Evolutionary conservation across 805 yeast genomes (phyloP).

Genomic region (Metschnikowia cubensis): DNA sequence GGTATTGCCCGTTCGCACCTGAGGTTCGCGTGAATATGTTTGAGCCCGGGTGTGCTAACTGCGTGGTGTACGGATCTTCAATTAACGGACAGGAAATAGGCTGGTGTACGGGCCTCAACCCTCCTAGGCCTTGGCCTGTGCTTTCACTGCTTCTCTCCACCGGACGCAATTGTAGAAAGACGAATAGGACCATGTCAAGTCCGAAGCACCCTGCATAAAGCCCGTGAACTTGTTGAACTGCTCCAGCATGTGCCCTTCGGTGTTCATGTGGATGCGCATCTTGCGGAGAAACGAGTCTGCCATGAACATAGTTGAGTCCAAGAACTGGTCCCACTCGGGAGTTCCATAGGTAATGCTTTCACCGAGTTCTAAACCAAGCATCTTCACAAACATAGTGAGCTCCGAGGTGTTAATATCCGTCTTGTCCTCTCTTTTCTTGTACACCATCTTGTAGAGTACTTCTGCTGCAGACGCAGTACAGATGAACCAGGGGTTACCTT

Average conservation of each 20-base stretch:
- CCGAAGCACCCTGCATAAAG: constrained; percentile 80
- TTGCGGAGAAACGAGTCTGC: constrained; percentile 66
- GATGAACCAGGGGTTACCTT: constrained; percentile 94
- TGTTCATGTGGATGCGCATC: constrained; percentile 54
- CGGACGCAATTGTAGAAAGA: constrained; percentile 67
- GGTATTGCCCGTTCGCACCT: too few relatives aligned
- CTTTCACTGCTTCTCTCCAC: constrained; percentile 46
- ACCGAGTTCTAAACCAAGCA: not conserved
- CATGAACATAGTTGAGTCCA: constrained; percentile 45
- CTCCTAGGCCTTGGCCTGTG: not conserved
- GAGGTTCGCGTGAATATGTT: too few relatives aligned
- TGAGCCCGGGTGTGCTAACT: too few relatives aligned
- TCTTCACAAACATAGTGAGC: constrained; percentile 18
- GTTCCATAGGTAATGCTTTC: constrained; percentile 34
- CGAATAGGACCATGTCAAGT: constrained; percentile 89
- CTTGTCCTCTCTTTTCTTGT: constrained; percentile 35
- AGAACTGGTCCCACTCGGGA: constrained; percentile 43
- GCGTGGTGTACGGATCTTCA: not conserved
- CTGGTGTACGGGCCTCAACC: not conserved
- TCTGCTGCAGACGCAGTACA: constrained; percentile 69
- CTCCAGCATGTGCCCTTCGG: constrained; percentile 75
- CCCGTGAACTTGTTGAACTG: constrained; percentile 82
- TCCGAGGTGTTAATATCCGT: constrained; percentile 39
- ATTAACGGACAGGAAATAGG: too few relatives aligned
- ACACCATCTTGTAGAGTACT: constrained; percentile 51